phyloP scores from a whole-genome alignment of 73 alveolate species.

The Durusdinium trenchii region DNA sequence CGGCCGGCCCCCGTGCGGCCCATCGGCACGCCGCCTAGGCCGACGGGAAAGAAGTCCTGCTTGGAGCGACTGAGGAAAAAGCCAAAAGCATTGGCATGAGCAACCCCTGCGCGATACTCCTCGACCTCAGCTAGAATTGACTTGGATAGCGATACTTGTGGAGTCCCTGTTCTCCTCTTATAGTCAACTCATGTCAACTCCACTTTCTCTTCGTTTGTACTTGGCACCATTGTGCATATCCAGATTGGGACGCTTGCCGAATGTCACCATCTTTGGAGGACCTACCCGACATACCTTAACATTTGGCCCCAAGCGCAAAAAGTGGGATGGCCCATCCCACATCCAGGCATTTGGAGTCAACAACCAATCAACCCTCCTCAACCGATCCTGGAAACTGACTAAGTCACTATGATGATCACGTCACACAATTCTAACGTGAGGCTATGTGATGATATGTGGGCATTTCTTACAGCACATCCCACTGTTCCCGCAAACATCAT shows the following conservation, averaged over 20 bases:
- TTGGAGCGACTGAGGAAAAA: slow-evolving; percentile 75
- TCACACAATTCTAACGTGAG: not conserved
- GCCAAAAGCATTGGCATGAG: slow-evolving; percentile 16
- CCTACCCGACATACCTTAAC: not conserved
- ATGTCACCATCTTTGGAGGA: not conserved
- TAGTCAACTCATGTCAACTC: not conserved
- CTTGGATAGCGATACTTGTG: not conserved
- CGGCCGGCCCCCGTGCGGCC: not conserved
- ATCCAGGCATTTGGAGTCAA: not conserved
- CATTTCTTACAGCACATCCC: not conserved
- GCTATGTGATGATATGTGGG: not conserved
- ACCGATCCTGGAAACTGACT: not conserved
- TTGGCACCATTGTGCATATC: not conserved
- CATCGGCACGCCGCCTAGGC: not conserved
- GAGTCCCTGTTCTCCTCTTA: not conserved
- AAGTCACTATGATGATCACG: not conserved
- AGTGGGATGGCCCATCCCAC: not conserved
- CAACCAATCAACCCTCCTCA: not conserved
- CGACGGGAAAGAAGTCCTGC: slow-evolving; percentile 40
- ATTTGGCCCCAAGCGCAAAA: not conserved
- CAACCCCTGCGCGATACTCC: slow-evolving; percentile 55
- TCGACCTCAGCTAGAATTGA: slow-evolving; percentile 14
- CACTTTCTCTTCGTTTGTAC: not conserved
- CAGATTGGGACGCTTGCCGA: not conserved
- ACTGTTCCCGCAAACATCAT: not conserved